Percentiles rank a stretch among this genome's conserved stretches.
phyloP scores from a whole-genome alignment of 148 eudicot genomes.

The Arbutus unedo region DNA sequence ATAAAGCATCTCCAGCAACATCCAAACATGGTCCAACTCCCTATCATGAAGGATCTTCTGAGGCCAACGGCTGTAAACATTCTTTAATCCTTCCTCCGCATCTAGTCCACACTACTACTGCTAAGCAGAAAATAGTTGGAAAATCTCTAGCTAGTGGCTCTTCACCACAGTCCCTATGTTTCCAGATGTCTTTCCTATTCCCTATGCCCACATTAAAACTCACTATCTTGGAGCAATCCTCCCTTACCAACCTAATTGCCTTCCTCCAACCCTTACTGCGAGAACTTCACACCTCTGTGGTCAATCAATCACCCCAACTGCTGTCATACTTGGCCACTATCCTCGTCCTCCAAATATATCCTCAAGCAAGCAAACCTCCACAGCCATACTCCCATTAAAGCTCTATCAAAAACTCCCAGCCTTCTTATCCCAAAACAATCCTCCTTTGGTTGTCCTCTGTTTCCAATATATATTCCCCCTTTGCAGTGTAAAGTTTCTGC shows the following conservation, averaged over 20 bases:
- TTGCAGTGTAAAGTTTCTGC: neutral
- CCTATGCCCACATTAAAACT: neutral
- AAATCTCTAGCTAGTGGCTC: neutral
- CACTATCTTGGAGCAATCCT: neutral
- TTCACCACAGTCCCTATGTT: neutral
- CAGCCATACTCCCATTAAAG: neutral
- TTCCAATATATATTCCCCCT: neutral
- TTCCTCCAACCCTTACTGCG: neutral
- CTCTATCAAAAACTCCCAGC: neutral
- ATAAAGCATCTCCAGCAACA: neutral
- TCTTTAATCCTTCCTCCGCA: neutral
- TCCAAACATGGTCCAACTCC: neutral
- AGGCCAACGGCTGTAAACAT: neutral
- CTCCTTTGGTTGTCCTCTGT: neutral
- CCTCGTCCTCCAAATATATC: neutral
- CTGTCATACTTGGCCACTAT: neutral
- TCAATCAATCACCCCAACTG: neutral
- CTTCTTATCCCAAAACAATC: constrained; percentile 1
- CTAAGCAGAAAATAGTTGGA: neutral
- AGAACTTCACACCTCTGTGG: neutral
- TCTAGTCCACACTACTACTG: neutral
- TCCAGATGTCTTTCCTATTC: neutral
- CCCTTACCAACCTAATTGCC: neutral
- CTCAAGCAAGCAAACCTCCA: neutral
- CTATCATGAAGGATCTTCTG: neutral